Conservation (phyloP, 345 rosid genomes). For the thale cress (Arabidopsis thaliana) region DNA sequence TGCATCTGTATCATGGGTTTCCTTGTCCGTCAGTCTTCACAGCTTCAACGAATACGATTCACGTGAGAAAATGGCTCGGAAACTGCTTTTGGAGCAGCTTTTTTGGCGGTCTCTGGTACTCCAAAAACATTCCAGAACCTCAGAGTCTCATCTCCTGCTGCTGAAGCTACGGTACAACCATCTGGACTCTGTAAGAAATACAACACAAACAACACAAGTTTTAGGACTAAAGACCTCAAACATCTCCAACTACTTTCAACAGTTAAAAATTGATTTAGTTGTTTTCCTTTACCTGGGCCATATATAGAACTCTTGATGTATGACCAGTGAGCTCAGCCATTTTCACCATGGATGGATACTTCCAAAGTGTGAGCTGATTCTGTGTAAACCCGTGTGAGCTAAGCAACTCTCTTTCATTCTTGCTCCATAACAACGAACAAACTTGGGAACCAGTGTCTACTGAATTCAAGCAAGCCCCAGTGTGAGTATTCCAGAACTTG, state of each 20-base stretch:
- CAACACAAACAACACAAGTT: slow-evolving; percentile 13
- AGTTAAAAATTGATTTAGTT: neutral
- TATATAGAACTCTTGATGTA: slow-evolving; percentile 42
- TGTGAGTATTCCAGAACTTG: slow-evolving; percentile 49
- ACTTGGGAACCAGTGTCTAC: slow-evolving; percentile 49
- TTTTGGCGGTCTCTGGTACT: slow-evolving; percentile 49
- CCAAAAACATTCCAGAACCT: slow-evolving; percentile 79
- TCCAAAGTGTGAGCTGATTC: slow-evolving; percentile 45
- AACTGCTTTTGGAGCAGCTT: slow-evolving; percentile 51
- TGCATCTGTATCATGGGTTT: neutral
- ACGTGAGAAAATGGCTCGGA: slow-evolving; percentile 61
- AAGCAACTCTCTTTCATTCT: slow-evolving; percentile 45
- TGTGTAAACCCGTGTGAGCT: slow-evolving; percentile 46
- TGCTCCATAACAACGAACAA: slow-evolving; percentile 43
- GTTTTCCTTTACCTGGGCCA: slow-evolving; percentile 34
- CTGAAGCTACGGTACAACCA: slow-evolving; percentile 77
- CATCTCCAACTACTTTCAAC: too few relatives aligned
- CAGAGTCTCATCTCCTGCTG: slow-evolving; percentile 73
- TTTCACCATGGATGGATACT: slow-evolving; percentile 48
- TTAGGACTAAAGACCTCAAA: slow-evolving; percentile 9
- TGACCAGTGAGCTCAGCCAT: slow-evolving; percentile 49
- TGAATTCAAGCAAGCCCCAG: slow-evolving; percentile 46
- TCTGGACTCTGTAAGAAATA: slow-evolving; percentile 61
- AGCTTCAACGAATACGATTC: slow-evolving; percentile 59
- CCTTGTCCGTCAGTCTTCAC: slow-evolving; percentile 8